These are phyloP conservation scores for Brassica incana DNA, from an alignment of 345 rosid species.

Conservation along the genomic window DNA sequence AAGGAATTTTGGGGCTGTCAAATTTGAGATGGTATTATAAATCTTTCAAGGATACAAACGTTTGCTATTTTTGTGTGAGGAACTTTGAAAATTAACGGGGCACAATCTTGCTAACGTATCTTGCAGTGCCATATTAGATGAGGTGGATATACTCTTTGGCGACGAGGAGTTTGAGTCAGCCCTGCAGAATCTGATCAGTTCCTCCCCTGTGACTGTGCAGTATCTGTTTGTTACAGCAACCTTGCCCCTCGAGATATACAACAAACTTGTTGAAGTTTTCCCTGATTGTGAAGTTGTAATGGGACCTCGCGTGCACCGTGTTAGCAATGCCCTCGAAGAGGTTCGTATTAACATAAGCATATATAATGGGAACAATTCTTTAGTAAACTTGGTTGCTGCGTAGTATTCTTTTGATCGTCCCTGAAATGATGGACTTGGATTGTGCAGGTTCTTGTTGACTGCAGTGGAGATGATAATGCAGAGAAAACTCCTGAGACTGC, in stretches of 20 bases:
- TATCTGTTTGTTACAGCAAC: conserved; percentile 96
- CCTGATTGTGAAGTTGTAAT: conserved; percentile 84
- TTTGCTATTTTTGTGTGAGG: neutral
- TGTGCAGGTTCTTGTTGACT: conserved; percentile 80
- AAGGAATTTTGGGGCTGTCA: conserved; percentile 63
- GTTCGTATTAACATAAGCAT: conserved; percentile 42
- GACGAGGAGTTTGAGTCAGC: conserved; percentile 81
- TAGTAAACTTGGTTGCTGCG: neutral
- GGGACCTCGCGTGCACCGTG: conserved; percentile 94
- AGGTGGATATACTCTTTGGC: conserved; percentile 80
- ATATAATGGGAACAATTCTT: neutral
- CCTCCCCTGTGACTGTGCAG: conserved; percentile 68
- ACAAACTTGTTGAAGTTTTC: conserved; percentile 77
- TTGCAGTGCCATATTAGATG: conserved; percentile 82
- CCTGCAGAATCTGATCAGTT: conserved; percentile 64
- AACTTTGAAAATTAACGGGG: neutral
- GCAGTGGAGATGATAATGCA: conserved; percentile 72
- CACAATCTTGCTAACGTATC: conserved; percentile 26
- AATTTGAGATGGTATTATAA: conserved; percentile 66
- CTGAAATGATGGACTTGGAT: neutral
- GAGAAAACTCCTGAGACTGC: conserved; percentile 72
- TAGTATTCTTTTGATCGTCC: neutral
- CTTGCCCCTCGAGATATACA: conserved; percentile 75
- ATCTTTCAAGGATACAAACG: conserved; percentile 10
- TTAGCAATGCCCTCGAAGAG: conserved; percentile 85